A percentile compares a stretch with the other conserved stretches of the same genome.
Evolutionary conservation across 257 asterid species (phyloP).

Genomic region (Echites panduratus): DNA sequence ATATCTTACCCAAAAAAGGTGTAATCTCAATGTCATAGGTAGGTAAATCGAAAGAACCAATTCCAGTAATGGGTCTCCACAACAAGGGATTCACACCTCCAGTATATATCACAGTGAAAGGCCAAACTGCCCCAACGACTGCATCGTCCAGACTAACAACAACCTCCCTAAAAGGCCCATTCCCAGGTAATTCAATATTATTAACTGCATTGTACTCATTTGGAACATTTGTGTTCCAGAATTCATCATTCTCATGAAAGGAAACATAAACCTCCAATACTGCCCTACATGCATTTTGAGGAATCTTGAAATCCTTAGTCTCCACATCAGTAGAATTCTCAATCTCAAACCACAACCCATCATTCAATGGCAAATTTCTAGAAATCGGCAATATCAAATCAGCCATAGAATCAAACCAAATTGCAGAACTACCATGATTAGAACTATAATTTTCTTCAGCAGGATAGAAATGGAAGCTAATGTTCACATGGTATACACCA

Average conservation of each 20-base stretch:
- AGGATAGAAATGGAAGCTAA: constrained; percentile 61
- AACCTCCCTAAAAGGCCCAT: constrained; percentile 78
- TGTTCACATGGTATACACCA: constrained; percentile 65
- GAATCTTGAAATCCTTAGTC: constrained; percentile 46
- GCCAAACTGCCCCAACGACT: constrained; percentile 64
- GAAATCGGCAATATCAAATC: constrained; percentile 70
- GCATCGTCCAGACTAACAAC: constrained; percentile 42
- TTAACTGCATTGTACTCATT: constrained; percentile 51
- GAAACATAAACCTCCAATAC: constrained; percentile 73
- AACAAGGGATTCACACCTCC: constrained; percentile 75
- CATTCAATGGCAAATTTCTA: constrained; percentile 52
- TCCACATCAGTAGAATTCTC: constrained; percentile 41
- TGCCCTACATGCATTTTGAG: constrained; percentile 50
- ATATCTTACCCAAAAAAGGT: constrained; percentile 40
- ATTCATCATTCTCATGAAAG: constrained; percentile 75
- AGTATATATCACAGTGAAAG: constrained; percentile 66
- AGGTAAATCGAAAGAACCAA: constrained; percentile 75
- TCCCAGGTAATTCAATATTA: constrained; percentile 36
- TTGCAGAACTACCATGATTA: constrained; percentile 5
- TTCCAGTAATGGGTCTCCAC: constrained; percentile 72
- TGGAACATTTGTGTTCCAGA: constrained; percentile 62
- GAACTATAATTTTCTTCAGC: constrained; percentile 17
- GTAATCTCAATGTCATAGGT: constrained; percentile 72
- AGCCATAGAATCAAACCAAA: constrained; percentile 29
- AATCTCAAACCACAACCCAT: constrained; percentile 73